These are phyloP conservation scores for Calocybe indica DNA, from an alignment of 768 basidiomycete species.

Conservation along the genomic window DNA sequence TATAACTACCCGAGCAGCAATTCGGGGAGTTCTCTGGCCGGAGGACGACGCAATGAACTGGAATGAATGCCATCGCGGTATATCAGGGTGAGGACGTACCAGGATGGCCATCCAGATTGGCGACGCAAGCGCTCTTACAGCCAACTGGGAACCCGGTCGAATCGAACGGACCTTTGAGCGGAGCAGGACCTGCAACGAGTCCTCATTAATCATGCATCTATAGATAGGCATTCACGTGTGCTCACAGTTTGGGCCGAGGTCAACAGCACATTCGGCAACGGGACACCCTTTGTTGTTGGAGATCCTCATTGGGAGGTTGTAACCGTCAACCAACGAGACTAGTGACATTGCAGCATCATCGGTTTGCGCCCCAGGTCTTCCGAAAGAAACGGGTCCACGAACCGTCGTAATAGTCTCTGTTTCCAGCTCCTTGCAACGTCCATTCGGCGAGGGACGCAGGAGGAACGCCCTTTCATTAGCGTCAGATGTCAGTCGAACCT, in stretches of 20 bases:
- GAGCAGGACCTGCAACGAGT: conserved; percentile 26
- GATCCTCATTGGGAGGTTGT: conserved; percentile 50
- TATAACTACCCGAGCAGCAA: conserved; percentile 28
- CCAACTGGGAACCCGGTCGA: conserved; percentile 41
- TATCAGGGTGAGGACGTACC: conserved; percentile 5
- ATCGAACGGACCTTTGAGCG: conserved; percentile 42
- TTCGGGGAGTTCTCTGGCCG: conserved; percentile 24
- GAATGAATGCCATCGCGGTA: background rate
- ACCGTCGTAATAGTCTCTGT: conserved; percentile 59
- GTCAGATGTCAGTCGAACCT: too few species aligned
- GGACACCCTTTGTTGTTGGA: conserved; percentile 42
- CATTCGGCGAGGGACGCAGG: conserved; percentile 68
- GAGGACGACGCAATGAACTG: background rate
- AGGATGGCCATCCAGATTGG: conserved; percentile 25
- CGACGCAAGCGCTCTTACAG: conserved; percentile 45
- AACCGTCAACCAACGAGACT: conserved; percentile 56
- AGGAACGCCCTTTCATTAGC: conserved; percentile 42
- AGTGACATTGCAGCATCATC: background rate
- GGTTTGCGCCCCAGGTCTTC: background rate
- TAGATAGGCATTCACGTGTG: background rate
- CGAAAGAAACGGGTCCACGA: conserved; percentile 2
- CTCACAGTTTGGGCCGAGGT: conserved; percentile 47
- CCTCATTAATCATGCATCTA: background rate
- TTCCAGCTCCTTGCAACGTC: conserved; percentile 41
- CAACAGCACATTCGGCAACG: conserved; percentile 45